These are phyloP conservation scores for Volvox carteri DNA, from an alignment of 163 green algal species.

Conservation along the genomic window DNA sequence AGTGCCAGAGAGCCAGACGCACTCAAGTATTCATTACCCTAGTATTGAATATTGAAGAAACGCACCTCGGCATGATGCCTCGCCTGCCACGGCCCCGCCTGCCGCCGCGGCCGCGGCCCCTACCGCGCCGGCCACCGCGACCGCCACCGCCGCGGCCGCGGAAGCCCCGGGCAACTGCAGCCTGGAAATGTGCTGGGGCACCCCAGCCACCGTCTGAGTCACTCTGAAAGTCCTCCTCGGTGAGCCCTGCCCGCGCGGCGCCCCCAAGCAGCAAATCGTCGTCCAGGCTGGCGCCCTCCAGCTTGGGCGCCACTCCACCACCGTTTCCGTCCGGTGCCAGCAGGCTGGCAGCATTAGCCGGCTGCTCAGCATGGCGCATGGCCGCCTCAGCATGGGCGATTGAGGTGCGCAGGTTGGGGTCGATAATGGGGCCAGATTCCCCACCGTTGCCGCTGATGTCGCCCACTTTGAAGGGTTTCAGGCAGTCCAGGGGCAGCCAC, in stretches of 20 bases:
- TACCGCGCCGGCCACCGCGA: constrained; percentile 14
- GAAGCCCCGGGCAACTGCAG: constrained; percentile 28
- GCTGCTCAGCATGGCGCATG: constrained; percentile 21
- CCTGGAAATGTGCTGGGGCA: constrained; percentile 45
- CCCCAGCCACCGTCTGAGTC: constrained; percentile 90
- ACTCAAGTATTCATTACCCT: no score
- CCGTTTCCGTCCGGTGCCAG: neutral
- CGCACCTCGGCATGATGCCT: constrained; percentile 46
- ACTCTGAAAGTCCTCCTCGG: constrained; percentile 64
- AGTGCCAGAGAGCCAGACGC: no score
- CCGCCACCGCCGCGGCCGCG: constrained; percentile 1
- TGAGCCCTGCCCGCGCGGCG: neutral
- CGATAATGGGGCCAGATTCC: constrained; percentile 27
- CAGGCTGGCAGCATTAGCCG: constrained; percentile 3
- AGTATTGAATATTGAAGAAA: no score
- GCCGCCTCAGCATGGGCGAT: constrained; percentile 66
- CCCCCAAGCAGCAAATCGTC: constrained; percentile 1
- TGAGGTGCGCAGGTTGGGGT: constrained; percentile 72
- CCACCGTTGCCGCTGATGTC: constrained; percentile 68
- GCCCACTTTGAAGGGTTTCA: constrained; percentile 85
- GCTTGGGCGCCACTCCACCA: neutral
- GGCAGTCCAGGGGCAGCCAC: constrained; percentile 86
- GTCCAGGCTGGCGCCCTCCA: neutral
- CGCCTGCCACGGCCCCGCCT: constrained; percentile 64
- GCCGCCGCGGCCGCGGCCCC: constrained; percentile 56